Conservation (phyloP, 495 filamentous ascomycete species). For the Hyaloscypha variabilis region DNA sequence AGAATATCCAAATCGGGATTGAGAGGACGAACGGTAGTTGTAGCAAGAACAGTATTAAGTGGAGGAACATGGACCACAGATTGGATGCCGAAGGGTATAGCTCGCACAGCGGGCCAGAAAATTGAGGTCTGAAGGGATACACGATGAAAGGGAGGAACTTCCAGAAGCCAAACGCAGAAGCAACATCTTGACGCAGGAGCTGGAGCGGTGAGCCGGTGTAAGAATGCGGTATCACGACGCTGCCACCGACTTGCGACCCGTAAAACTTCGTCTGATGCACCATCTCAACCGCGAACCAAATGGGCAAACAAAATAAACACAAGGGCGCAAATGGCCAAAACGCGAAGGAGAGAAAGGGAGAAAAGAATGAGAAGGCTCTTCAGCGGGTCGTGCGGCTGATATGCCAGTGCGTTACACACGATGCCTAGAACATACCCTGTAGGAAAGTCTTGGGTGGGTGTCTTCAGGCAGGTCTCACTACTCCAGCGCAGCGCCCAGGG, state of each 20-base stretch:
- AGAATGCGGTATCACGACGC: conserved; percentile 48
- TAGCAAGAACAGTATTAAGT: conserved; percentile 52
- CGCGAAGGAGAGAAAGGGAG: neutral
- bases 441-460: neutral
- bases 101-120: conserved; percentile 57
- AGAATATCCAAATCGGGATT: conserved; percentile 50
- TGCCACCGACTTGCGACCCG: conserved; percentile 54
- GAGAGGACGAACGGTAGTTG: conserved; percentile 49
- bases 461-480: neutral
- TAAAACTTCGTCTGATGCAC: conserved; percentile 41
- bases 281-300: neutral
- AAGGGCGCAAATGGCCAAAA: neutral
- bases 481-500: neutral
- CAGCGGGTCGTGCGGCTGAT: neutral
- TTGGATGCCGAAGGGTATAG: conserved; percentile 54
- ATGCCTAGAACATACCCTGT: neutral
- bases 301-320: neutral
- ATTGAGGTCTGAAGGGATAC: conserved; percentile 50
- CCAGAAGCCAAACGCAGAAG: conserved; percentile 51
- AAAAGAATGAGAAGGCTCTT: neutral
- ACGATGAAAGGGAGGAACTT: conserved; percentile 56
- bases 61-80: conserved; percentile 49
- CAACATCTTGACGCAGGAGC: conserved; percentile 56
- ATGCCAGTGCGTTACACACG: neutral
- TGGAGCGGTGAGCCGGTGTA: conserved; percentile 64